phyloP scores from a whole-genome alignment of 2,329 filamentous ascomycete genomes.

The Paradendryphiella salina region DNA sequence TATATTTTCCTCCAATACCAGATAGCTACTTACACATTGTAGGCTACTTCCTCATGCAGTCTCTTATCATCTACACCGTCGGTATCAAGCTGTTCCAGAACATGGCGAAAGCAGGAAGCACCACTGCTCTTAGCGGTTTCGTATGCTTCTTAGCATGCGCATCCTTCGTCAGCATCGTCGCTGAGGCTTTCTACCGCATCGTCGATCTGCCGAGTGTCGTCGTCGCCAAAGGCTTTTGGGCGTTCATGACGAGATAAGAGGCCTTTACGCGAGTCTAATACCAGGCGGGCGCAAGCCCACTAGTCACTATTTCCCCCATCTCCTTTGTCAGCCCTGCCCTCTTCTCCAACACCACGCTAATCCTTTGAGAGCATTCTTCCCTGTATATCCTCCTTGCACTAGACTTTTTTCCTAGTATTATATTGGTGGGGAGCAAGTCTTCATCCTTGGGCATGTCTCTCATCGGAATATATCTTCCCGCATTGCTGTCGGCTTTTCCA shows the following conservation, averaged over 20 bases:
- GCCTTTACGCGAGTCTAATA: neutral
- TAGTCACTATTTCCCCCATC: neutral
- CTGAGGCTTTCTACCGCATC: slow-evolving; percentile 38
- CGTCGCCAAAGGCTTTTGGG: slow-evolving; percentile 29
- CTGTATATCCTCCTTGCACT: slow-evolving; percentile 1
- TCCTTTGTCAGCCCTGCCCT: neutral
- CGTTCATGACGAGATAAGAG: slow-evolving; percentile 29
- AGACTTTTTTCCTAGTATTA: neutral
- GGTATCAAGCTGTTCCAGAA: slow-evolving; percentile 53
- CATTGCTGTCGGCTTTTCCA: neutral
- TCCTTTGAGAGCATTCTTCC: neutral
- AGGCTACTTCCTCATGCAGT: slow-evolving; percentile 51
- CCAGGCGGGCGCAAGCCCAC: neutral
- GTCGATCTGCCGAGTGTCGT: slow-evolving; percentile 41
- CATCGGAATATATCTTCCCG: neutral
- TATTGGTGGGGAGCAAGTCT: neutral
- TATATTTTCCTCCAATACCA: neutral
- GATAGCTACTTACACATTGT: slow-evolving; percentile 12
- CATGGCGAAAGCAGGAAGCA: slow-evolving; percentile 21
- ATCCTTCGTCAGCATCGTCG: slow-evolving; percentile 20
- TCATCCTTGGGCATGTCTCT: neutral
- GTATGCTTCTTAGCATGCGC: slow-evolving; percentile 33
- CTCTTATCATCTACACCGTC: slow-evolving; percentile 48
- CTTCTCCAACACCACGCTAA: neutral
- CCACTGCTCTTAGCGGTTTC: slow-evolving; percentile 19